These are phyloP conservation scores for Pseudonitzschia multistriata DNA, from an alignment of 108 stramenopile genomes.

Conservation along the genomic window DNA sequence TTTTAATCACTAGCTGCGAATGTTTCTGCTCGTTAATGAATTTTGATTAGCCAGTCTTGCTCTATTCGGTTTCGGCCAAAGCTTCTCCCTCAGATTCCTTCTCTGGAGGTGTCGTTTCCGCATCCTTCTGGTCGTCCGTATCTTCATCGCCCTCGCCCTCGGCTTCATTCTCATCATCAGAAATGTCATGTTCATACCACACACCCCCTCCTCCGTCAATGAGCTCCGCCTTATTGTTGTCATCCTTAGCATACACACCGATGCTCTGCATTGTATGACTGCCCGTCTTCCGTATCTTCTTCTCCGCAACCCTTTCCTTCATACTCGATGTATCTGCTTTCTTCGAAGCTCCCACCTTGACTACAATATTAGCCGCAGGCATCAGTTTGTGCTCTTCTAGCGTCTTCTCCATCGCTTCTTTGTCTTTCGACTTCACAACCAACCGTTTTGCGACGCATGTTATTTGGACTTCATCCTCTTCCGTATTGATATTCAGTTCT, in stretches of 20 bases:
- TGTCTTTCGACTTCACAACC: conserved; percentile 67
- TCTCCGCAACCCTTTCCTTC: conserved; percentile 57
- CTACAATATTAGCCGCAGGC: conserved; percentile 65
- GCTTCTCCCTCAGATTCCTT: neutral
- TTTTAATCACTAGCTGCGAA: no score
- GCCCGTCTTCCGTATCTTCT: conserved; percentile 63
- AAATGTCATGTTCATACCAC: conserved; percentile 81
- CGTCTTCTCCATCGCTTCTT: conserved; percentile 51
- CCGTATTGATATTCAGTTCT: conserved; percentile 37
- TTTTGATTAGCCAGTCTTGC: no score
- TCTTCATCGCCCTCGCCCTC: conserved; percentile 20
- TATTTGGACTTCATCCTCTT: conserved; percentile 62
- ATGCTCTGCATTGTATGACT: conserved; percentile 89
- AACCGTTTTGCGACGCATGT: conserved; percentile 77
- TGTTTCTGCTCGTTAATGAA: no score
- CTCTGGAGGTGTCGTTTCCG: neutral
- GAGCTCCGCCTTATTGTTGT: conserved; percentile 76
- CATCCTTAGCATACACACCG: conserved; percentile 84
- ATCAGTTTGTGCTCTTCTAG: conserved; percentile 52
- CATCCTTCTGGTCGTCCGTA: neutral
- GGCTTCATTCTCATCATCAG: conserved; percentile 70
- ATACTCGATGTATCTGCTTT: conserved; percentile 33
- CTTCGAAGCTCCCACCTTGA: conserved; percentile 44
- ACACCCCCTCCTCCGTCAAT: conserved; percentile 87
- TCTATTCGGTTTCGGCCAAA: neutral